Base-by-base conservation (phyloP, 2,329 filamentous ascomycete species). In the Colletotrichum lindemuthianum region DNA sequence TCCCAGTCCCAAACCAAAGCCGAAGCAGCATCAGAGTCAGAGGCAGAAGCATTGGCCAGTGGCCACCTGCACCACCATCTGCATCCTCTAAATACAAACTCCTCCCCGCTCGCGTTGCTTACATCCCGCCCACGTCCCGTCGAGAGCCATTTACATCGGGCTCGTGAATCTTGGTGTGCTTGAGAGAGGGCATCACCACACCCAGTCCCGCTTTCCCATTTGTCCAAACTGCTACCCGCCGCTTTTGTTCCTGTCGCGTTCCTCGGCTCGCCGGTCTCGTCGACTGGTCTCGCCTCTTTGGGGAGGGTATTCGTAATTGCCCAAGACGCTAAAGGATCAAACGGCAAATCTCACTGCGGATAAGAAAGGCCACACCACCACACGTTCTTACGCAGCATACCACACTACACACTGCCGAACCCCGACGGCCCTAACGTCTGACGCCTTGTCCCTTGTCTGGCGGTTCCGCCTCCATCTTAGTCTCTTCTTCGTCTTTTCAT, bases 321-420 rank as follows among this genome's bases (percentile, higher is more conserved):
- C 66, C 66, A 67, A 68, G 66, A 67, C 66, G 64, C 66, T 68
- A 68, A 67, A 63, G 65, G 66, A 66, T 59, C 40, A 16, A 59
- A 63, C 66, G 66, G 66, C 66, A 67, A 24, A 51, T 50, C n/a
- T 44, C 50, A 44, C 55, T 41, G 48, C 54, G 53, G 41, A 63
- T 47, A 47, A 59, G 39, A 51, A 41, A 59, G 24, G 24, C 24
- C 24, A 24, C 24, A 24, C 24, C 24, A 24, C 24, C 24, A 24
- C n/a, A n/a, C n/a, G n/a, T 24, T 24, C 24, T 24, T 24, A 24
- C 24, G 24, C 24, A 24, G 24, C 5, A 24, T 24, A 3, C 24
- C 24, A 24, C 24, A 24, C 24, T 24, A 24, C 24, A 24, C 24
- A 4, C 24, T 24, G 24, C 24, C 24, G 36, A 61, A 56, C 3